Evolutionary conservation across 2,329 filamentous ascomycete species (phyloP).

Genomic region (Cordyceps javanica): DNA sequence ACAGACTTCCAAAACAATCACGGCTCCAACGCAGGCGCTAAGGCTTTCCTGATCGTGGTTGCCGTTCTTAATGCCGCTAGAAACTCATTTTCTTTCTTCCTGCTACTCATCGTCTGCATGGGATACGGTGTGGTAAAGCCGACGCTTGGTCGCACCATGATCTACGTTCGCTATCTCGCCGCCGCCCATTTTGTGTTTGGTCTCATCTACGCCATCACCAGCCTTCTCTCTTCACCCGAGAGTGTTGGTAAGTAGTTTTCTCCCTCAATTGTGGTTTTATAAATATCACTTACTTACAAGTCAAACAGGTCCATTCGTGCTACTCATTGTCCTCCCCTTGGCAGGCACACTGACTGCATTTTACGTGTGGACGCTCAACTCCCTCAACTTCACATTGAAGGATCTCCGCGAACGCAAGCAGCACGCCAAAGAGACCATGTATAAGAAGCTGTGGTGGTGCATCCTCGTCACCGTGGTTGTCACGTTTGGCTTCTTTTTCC

Average conservation of each 20-base stretch:
- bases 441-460: conserved; percentile 97
- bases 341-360: conserved; percentile 91
- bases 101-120: conserved; percentile 98
- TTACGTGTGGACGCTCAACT: conserved; percentile 98
- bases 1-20: conserved; percentile 92
- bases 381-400: conserved; percentile 89
- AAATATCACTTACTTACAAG: conserved; percentile 17
- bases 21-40: conserved; percentile 70
- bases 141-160: conserved; percentile 86
- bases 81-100: conserved; percentile 98
- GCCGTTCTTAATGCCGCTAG: conserved; percentile 86
- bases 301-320: conserved; percentile 67
- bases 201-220: conserved; percentile 85
- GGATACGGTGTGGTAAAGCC: conserved; percentile 97
- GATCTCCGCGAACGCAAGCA: conserved; percentile 94
- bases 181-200: conserved; percentile 93
- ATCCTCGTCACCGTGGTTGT: conserved; percentile 88
- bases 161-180: conserved; percentile 84
- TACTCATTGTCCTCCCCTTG: conserved; percentile 88
- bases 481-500: conserved; percentile 97
- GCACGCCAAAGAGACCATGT: conserved; percentile 89
- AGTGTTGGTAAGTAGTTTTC: conserved; percentile 57
- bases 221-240: conserved; percentile 82
- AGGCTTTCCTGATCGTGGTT: conserved; percentile 84
- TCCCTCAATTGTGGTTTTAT: neutral